Conservation (phyloP, 2,329 filamentous ascomycete species). For the Ophioceras dolichostomum region DNA sequence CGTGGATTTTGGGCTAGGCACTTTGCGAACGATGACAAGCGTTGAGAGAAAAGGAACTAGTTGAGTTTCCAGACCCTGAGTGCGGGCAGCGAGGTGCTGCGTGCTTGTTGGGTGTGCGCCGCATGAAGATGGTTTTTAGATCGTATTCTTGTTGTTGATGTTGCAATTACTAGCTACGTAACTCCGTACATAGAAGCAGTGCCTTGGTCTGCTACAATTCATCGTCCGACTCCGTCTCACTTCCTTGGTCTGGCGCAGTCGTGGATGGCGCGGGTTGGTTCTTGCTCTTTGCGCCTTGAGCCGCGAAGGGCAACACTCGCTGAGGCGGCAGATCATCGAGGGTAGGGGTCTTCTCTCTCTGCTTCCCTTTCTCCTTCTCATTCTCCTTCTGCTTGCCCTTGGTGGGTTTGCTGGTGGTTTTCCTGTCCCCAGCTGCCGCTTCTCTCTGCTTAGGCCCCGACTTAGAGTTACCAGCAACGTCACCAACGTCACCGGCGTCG, state of each 20-base stretch:
- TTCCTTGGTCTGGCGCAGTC: conserved; percentile 17
- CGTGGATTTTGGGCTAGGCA: conserved; percentile 44
- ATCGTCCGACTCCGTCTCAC: conserved; percentile 44
- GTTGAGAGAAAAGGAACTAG: conserved; percentile 7
- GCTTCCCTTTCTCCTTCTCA: conserved; percentile 3
- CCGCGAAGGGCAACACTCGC: conserved; percentile 10
- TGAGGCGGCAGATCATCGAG: conserved; percentile 13
- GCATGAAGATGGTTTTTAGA: too few species aligned
- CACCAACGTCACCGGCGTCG: conserved; percentile 16
- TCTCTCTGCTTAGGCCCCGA: neutral
- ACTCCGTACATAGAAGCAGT: neutral
- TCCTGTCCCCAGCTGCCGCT: neutral
- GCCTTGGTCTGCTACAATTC: conserved; percentile 29
- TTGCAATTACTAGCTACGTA: too few species aligned
- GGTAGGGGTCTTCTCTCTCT: neutral
- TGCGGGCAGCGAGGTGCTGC: too few species aligned
- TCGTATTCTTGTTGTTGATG: neutral
- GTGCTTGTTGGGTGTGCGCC: too few species aligned
- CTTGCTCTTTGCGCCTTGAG: conserved; percentile 2
- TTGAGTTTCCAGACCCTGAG: too few species aligned
- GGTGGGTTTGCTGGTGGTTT: neutral
- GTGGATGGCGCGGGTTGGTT: conserved; percentile 11
- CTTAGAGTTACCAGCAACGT: neutral
- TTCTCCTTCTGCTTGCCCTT: neutral
- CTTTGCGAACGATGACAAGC: conserved; percentile 37